Evolutionary conservation across 2,329 filamentous ascomycete species (phyloP).

Genomic region (Colletotrichum sp.): DNA sequence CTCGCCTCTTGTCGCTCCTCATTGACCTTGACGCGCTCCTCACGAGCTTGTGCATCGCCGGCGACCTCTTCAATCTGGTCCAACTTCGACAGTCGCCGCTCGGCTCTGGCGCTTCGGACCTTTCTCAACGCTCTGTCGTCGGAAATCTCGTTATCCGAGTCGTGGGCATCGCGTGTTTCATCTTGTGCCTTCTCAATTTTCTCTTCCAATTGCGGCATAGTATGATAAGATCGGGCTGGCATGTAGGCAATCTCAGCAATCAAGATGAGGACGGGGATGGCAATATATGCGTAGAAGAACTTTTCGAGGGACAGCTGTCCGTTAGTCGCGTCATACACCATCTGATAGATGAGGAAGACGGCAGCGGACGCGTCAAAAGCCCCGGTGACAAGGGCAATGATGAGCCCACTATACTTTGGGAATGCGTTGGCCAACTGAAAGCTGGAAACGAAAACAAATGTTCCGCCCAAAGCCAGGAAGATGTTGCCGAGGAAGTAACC

Average conservation of each 20-base stretch:
- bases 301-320: constrained; percentile 38
- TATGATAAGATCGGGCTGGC: constrained; percentile 44
- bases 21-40: constrained; percentile 58
- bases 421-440: constrained; percentile 88
- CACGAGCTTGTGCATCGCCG: constrained; percentile 60
- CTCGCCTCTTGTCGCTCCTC: constrained; percentile 64
- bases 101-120: constrained; percentile 47
- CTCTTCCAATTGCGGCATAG: constrained; percentile 39
- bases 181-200: constrained; percentile 45
- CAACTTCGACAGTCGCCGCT: constrained; percentile 60
- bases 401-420: constrained; percentile 74
- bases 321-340: constrained; percentile 67
- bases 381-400: constrained; percentile 79
- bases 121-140: constrained; percentile 50
- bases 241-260: constrained; percentile 43
- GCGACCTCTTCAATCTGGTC: constrained; percentile 69
- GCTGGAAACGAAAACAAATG: constrained; percentile 81
- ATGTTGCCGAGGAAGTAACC: constrained; percentile 77
- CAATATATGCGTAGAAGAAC: constrained; percentile 46
- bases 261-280: constrained; percentile 39
- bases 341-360: constrained; percentile 75
- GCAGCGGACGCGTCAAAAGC: constrained; percentile 85
- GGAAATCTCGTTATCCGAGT: constrained; percentile 58
- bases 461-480: constrained; percentile 79
- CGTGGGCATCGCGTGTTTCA: constrained; percentile 47